Evolutionary conservation across 345 rosid genomes (phyloP).

Genomic region (Streptanthus diversifolius): DNA sequence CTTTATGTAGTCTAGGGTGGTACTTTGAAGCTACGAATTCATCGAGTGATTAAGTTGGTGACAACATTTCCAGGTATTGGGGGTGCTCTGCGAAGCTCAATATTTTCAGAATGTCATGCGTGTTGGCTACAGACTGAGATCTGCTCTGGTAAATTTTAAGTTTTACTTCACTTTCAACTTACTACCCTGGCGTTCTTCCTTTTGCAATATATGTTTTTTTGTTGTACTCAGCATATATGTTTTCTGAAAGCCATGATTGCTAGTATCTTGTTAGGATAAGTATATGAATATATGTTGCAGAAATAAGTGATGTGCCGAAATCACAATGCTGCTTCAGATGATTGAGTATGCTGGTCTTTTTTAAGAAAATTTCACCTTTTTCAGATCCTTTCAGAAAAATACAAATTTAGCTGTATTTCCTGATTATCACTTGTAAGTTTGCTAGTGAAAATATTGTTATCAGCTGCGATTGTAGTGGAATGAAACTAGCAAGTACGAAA

Average conservation of each 20-base stretch:
- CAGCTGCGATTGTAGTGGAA: not conserved
- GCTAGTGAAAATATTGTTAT: not conserved
- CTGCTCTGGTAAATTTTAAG: constrained; percentile 68
- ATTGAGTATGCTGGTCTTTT: not conserved
- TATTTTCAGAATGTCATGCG: constrained; percentile 99
- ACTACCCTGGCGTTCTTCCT: constrained; percentile 3
- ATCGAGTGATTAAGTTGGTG: constrained; percentile 13
- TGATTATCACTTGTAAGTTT: not conserved
- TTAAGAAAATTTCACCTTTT: not conserved
- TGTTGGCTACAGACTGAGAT: constrained; percentile 87
- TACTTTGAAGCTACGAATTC: not conserved
- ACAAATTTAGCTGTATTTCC: not conserved
- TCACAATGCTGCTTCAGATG: not conserved
- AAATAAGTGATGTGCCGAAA: constrained; percentile 8
- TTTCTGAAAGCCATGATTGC: not conserved
- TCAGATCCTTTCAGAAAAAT: too few relatives aligned
- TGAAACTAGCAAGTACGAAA: not conserved
- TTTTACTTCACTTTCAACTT: constrained; percentile 7
- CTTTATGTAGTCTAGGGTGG: not conserved
- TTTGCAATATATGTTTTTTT: not conserved
- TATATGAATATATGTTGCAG: not conserved
- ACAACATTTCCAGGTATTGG: constrained; percentile 57
- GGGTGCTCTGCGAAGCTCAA: constrained; percentile 92
- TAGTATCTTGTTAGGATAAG: constrained; percentile 3
- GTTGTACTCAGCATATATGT: not conserved